These are phyloP conservation scores for Pseudomassariella vexata DNA, from an alignment of 2,329 filamentous ascomycete genomes.

Conservation along the genomic window DNA sequence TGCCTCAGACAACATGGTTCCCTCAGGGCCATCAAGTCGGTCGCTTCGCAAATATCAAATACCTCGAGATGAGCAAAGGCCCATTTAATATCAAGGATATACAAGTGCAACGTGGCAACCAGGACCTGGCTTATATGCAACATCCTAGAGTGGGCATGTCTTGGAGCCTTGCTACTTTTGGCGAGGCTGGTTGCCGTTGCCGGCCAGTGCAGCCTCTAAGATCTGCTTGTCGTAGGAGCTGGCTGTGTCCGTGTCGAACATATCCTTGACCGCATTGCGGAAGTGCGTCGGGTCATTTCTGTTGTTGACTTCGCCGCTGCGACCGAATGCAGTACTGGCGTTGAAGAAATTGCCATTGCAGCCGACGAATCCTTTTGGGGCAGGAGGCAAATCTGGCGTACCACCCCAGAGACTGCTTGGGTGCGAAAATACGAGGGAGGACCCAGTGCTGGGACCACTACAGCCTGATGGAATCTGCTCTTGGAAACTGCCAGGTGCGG, in stretches of 20 bases:
- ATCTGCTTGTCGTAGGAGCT: conserved; percentile 18
- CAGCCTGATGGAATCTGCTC: too few relatives aligned
- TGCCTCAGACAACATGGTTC: too few relatives aligned
- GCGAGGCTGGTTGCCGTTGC: conserved; percentile 11
- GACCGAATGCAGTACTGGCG: conserved; percentile 18
- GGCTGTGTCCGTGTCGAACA: conserved; percentile 12
- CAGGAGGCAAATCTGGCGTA: conserved; percentile 26
- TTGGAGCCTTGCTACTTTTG: not conserved
- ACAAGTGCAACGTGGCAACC: too few relatives aligned
- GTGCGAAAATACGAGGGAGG: conserved; percentile 3
- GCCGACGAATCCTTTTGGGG: conserved; percentile 13
- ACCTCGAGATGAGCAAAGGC: too few relatives aligned
- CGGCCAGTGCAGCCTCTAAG: conserved; percentile 16
- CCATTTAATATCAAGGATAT: too few relatives aligned
- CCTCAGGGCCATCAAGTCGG: too few relatives aligned
- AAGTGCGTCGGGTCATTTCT: conserved; percentile 19
- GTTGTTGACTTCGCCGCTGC: conserved; percentile 16
- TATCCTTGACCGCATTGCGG: conserved; percentile 18
- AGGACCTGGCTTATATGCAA: too few relatives aligned
- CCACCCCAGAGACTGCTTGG: conserved; percentile 39
- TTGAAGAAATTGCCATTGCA: conserved; percentile 22
- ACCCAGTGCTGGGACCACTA: not conserved
- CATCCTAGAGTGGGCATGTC: too few relatives aligned
- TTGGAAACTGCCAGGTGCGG: too few relatives aligned
- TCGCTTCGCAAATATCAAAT: too few relatives aligned